phyloP scores from a whole-genome alignment of 1,284 basidiomycete genomes.

The Puccinia novopanici region DNA sequence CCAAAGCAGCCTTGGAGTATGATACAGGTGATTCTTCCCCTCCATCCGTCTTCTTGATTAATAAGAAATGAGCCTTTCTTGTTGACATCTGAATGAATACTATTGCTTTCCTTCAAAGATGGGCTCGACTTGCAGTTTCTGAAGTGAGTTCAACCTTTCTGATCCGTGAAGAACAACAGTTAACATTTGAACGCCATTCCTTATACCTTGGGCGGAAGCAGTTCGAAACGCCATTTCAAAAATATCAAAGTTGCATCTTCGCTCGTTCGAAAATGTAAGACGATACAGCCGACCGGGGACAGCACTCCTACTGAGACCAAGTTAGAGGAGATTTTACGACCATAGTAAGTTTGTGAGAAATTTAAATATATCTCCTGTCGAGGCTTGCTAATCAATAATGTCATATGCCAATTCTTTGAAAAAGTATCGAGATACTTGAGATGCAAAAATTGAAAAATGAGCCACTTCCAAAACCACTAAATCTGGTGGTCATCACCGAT shows the following conservation, averaged over 20 bases:
- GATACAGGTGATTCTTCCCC: slow-evolving; percentile 25
- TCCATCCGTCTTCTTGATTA: neutral
- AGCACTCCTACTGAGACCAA: slow-evolving; percentile 32
- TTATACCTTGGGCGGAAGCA: neutral
- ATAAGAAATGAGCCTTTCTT: neutral
- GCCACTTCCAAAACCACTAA: slow-evolving; percentile 63
- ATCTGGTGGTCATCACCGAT: slow-evolving; percentile 68
- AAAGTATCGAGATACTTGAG: slow-evolving; percentile 33
- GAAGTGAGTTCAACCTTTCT: slow-evolving; percentile 6
- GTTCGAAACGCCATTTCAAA: slow-evolving; percentile 1
- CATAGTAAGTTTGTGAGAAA: slow-evolving; percentile 12
- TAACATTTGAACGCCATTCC: neutral
- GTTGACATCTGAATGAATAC: neutral
- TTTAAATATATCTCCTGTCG: neutral
- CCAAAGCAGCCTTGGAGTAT: neutral
- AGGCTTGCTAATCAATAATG: neutral
- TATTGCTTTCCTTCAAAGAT: no score
- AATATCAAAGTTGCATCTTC: slow-evolving; percentile 6
- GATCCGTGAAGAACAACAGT: neutral
- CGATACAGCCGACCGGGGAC: slow-evolving; percentile 5
- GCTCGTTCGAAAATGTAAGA: slow-evolving; percentile 1
- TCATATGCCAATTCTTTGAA: neutral
- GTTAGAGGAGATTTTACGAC: slow-evolving; percentile 15
- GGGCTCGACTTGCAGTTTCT: slow-evolving; percentile 25
- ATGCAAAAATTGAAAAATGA: slow-evolving; percentile 12